Evolutionary conservation across 129 eudicot species (phyloP), one percentile per base, ranked within the genome.

Genomic region (Centella asiatica): DNA sequence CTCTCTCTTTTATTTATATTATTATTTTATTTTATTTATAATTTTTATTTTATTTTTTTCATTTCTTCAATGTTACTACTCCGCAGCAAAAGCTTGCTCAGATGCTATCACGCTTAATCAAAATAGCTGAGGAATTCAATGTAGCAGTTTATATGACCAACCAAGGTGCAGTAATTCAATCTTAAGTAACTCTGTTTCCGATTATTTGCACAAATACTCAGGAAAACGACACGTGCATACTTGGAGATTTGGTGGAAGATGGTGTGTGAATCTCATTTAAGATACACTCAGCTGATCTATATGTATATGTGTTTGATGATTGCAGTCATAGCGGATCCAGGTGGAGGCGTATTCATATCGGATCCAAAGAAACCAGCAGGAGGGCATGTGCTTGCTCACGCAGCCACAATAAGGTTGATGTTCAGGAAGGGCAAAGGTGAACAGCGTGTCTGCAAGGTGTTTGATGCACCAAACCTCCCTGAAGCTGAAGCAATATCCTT

Each of bases 401-500:
- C 99, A 68, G 94, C 96, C 64, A 93, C 99, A 46, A 83, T 93
- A 69, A 82, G 96, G 69, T 67, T 93, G 67, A 93, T 93, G 99
- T 93, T 93, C 80, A 80, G 99, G 80, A 93, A 93, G 74, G 99
- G 99, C 55, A 93, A 93, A 70, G 99, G 96, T 3, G 99, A 93
- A 70, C 99, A 93, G 67, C 95, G 99, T 64, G 88, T 93, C 59
- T 93, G 99, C 85, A 87, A 87, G 74, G 99, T 93, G 63, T 93
- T 93, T 66, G 99, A 92, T 72, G 99, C 99, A 44, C 99, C 99
- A 34, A 92, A 92, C 81, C 96, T 92, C 27, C 99, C 99, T 0
- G 99, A 87, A 69, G 76, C 96, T 3, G 99, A 92, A 87, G 99
- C 99, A 68, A 92, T 92, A 92, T 92, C 92, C 96, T 87, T 84